Evolutionary conservation across 2,329 filamentous ascomycete genomes (phyloP), one percentile per base, ranked within the genome.

Genomic region (Neonectria magnoliae): DNA sequence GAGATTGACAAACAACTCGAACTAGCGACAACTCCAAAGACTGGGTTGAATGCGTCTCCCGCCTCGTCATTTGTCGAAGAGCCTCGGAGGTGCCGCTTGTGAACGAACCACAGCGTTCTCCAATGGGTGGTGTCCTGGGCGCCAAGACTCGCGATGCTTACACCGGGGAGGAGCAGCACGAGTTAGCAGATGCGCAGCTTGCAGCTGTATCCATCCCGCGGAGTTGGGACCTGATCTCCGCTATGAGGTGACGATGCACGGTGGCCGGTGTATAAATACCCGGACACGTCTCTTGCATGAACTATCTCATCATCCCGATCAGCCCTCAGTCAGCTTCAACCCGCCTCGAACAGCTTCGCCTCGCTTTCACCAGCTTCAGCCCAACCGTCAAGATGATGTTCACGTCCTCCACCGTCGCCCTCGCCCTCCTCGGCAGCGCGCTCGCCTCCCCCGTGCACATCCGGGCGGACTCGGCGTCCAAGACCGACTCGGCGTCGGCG

Each of bases 401-500:
- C 71, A 69, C 71, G 62, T 67, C 72, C 44, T 69, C 69, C 44
- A 52, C 64, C 60, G 63, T 64, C 31, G 62, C 73, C 27, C 58
- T 71, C 25, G 25, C 25, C 25, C 25, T 25, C 60, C 50, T 76
- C 58, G 69, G 71, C 61, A 69, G 69, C 11, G 65, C 69, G 38
- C 56, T 72, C 14, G 76, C 76, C 58, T 73, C 76, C 9, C 76
- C 77, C 57, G 67, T 78, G 48, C 65, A 67, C 16, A 65, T 55
- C 41, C 71, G 75, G 13, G 67, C 69, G 48, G 68, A 57, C 8
- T 55, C 75, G n/a, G 67, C 70, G n/a, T 65, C 70, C 33, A 1
- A 58, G n/a, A 69, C 75, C 50, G 48, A 41, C 41, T 60, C 68
- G 16, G 65, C 68, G 5, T 25, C 71, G 1, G 45, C 71, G 14